phyloP scores from a whole-genome alignment of 805 yeast genomes.

The Wickerhamiella bombiphila region DNA sequence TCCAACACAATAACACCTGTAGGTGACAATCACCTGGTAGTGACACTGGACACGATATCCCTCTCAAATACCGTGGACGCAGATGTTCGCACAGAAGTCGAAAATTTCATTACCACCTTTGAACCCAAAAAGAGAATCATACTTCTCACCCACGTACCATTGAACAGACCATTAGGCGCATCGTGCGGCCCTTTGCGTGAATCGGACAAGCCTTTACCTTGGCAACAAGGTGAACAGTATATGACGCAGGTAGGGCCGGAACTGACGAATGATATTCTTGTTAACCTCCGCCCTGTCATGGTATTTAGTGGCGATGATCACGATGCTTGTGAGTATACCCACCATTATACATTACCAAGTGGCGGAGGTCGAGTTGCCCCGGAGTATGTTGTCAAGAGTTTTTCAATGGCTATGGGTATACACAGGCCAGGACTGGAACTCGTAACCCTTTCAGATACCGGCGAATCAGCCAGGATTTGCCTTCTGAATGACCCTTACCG shows the following conservation, averaged over 20 bases:
- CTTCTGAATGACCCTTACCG: constrained; percentile 21
- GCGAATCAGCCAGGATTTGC: constrained; percentile 20
- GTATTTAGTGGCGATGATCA: constrained; percentile 93
- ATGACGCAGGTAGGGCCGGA: constrained; percentile 70
- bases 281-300: constrained; percentile 45
- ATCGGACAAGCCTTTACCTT: constrained; percentile 47
- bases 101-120: constrained; percentile 35
- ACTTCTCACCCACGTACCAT: constrained; percentile 75
- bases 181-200: constrained; percentile 71
- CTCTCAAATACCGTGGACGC: constrained; percentile 44
- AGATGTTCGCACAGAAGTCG: constrained; percentile 33
- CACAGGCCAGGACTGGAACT: constrained; percentile 74
- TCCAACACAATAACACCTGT: constrained; percentile 38
- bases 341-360: constrained; percentile 24
- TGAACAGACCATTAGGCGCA: constrained; percentile 48
- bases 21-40: constrained; percentile 52
- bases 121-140: constrained; percentile 21
- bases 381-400: constrained; percentile 79
- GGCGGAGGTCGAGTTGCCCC: constrained; percentile 26
- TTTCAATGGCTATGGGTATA: constrained; percentile 89
- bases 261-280: constrained; percentile 43
- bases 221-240: constrained; percentile 66
- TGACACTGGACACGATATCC: constrained; percentile 73
- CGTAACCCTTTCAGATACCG: constrained; percentile 35
- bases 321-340: constrained; percentile 76